Conservation (phyloP, 768 basidiomycete species). For the Suillus subluteus region DNA sequence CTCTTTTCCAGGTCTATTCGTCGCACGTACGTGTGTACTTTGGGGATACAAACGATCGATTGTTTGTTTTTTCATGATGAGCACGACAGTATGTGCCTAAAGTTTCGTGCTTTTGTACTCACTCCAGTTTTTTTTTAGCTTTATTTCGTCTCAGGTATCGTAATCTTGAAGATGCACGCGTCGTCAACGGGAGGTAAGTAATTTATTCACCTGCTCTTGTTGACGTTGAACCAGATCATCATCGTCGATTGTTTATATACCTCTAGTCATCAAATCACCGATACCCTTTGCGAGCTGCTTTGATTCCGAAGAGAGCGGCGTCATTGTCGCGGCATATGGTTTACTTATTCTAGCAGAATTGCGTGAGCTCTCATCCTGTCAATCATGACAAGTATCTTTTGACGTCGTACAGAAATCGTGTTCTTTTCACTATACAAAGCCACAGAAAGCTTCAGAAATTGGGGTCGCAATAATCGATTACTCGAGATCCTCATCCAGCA, state of each 20-base stretch:
- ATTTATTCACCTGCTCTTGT: not conserved
- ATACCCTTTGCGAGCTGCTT: not conserved
- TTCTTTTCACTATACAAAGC: not conserved
- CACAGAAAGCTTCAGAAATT: not conserved
- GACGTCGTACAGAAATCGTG: not conserved
- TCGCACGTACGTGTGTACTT: not conserved
- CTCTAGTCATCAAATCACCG: not conserved
- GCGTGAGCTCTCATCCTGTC: not conserved
- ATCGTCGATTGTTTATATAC: not conserved
- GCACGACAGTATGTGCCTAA: not conserved
- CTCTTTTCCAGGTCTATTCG: not conserved
- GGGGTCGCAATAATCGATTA: not conserved
- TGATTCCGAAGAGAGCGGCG: not conserved
- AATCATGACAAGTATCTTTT: not conserved
- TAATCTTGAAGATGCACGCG: not conserved
- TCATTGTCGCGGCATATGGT: not conserved
- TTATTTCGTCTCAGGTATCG: not conserved
- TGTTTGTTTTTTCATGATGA: not conserved
- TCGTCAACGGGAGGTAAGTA: not conserved
- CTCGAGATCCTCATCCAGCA: constrained; percentile 3
- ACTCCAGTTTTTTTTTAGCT: not conserved
- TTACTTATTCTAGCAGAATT: constrained; percentile 1
- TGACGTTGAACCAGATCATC: not conserved
- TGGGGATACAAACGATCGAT: not conserved
- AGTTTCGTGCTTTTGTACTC: not conserved